A percentile compares a stretch with the other conserved stretches of the same genome.
Evolutionary conservation across 805 yeast species (phyloP).

Genomic region (Suhomyces vadensis): DNA sequence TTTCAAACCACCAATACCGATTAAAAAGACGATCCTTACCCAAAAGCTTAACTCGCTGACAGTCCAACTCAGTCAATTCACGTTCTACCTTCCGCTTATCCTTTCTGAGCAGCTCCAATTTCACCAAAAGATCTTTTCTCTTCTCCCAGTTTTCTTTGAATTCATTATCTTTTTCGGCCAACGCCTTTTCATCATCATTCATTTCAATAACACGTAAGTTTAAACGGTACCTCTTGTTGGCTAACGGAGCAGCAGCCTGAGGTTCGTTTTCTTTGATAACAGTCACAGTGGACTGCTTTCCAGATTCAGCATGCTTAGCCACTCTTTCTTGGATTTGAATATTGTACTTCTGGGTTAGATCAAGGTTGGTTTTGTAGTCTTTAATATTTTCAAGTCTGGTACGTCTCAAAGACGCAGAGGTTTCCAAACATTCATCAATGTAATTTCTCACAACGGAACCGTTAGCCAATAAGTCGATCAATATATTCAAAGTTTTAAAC

Average conservation of each 20-base stretch:
- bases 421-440: conserved; percentile 70
- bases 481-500: conserved; percentile 56
- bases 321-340: conserved; percentile 22
- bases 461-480: conserved; percentile 62
- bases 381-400: conserved; percentile 64
- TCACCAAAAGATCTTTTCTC: conserved; percentile 42
- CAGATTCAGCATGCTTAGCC: conserved; percentile 5
- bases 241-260: background rate
- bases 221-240: conserved; percentile 12
- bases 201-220: conserved; percentile 33
- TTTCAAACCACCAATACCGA: conserved; percentile 95
- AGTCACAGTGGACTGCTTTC: conserved; percentile 1
- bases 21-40: conserved; percentile 86
- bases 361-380: conserved; percentile 56
- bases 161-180: conserved; percentile 42
- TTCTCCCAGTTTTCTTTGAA: conserved; percentile 46
- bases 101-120: conserved; percentile 47
- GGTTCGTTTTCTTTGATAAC: conserved; percentile 5
- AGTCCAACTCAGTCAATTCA: conserved; percentile 65
- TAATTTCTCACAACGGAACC: conserved; percentile 59
- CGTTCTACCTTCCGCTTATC: conserved; percentile 58
- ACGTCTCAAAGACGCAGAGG: conserved; percentile 60
- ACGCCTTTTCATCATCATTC: conserved; percentile 37
- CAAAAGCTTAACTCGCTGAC: conserved; percentile 70
- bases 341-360: conserved; percentile 45